phyloP scores from a whole-genome alignment of 805 yeast genomes.

The Ogataea parapolymorpha region DNA sequence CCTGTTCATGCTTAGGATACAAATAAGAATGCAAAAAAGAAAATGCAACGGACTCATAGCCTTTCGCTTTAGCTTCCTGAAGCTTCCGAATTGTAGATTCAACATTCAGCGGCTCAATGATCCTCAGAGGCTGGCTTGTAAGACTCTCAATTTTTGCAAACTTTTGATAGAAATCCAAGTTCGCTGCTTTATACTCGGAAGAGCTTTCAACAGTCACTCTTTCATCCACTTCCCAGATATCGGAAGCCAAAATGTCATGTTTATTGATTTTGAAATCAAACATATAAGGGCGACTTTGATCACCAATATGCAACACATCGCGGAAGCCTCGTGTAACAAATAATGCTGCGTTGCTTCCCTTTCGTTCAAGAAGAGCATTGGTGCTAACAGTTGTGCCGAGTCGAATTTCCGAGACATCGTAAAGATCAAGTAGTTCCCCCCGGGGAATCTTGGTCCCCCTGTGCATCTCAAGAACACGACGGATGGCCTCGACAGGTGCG shows the following conservation, averaged over 20 bases:
- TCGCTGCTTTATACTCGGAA: constrained; percentile 11
- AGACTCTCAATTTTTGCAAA: constrained; percentile 51
- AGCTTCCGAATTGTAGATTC: constrained; percentile 40
- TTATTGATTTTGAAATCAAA: constrained; percentile 75
- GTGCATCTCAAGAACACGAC: constrained; percentile 65
- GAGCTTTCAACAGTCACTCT: constrained; percentile 67
- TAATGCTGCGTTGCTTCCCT: constrained; percentile 82
- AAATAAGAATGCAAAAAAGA: constrained; percentile 71
- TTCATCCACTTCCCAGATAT: constrained; percentile 82
- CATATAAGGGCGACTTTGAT: constrained; percentile 85
- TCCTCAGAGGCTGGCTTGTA: constrained; percentile 62
- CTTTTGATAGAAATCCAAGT: constrained; percentile 61
- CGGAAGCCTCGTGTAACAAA: constrained; percentile 84
- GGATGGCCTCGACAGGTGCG: constrained; percentile 88
- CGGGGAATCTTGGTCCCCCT: constrained; percentile 53
- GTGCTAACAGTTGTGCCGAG: constrained; percentile 97
- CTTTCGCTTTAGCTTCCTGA: constrained; percentile 44
- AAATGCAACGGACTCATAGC: constrained; percentile 66
- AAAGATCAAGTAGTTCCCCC: constrained; percentile 54
- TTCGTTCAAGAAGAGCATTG: constrained; percentile 85
- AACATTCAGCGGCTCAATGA: constrained; percentile 49
- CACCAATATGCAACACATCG: constrained; percentile 79
- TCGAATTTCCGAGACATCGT: constrained; percentile 61
- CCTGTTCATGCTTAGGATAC: constrained; percentile 60
- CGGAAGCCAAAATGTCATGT: constrained; percentile 64